phyloP scores from a whole-genome alignment of 2,329 filamentous ascomycete species.

The Penicillium janthinellum region DNA sequence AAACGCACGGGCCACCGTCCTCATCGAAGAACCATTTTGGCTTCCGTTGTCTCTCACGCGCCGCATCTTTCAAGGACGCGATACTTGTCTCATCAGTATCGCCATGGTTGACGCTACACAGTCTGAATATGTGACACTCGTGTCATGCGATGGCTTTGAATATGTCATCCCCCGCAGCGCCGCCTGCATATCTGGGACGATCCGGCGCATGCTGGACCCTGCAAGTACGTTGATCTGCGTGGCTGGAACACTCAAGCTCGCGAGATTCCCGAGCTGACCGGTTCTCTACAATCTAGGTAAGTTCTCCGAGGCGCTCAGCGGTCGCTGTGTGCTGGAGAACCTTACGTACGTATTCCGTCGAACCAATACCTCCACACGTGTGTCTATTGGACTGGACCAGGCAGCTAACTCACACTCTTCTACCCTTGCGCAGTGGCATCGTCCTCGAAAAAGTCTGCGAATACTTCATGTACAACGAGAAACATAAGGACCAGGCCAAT shows the following conservation, averaged over 20 bases:
- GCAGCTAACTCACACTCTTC: constrained; percentile 5
- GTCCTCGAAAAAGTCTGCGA: constrained; percentile 70
- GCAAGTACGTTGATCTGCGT: constrained; percentile 51
- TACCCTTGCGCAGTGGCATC: constrained; percentile 51
- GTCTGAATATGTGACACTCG: constrained; percentile 63
- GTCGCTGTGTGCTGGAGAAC: constrained; percentile 61
- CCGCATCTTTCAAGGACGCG: background rate
- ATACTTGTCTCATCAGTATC: background rate
- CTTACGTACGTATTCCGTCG: constrained; percentile 53
- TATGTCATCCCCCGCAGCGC: constrained; percentile 64
- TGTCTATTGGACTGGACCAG: background rate
- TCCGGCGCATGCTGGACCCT: constrained; percentile 65
- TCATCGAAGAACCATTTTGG: background rate
- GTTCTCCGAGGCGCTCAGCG: constrained; percentile 62
- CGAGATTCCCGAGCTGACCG: background rate
- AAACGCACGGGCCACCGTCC: background rate
- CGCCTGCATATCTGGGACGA: constrained; percentile 62
- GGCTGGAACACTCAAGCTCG: background rate
- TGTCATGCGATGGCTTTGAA: constrained; percentile 66
- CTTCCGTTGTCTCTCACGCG: background rate
- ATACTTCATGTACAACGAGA: constrained; percentile 70
- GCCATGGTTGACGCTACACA: constrained; percentile 15
- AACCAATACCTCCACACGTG: background rate
- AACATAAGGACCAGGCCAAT: constrained; percentile 60
- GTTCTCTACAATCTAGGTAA: constrained; percentile 48